Evolutionary conservation across 1,284 basidiomycete genomes (phyloP).

Genomic region (Fomitopsis schrenkii): DNA sequence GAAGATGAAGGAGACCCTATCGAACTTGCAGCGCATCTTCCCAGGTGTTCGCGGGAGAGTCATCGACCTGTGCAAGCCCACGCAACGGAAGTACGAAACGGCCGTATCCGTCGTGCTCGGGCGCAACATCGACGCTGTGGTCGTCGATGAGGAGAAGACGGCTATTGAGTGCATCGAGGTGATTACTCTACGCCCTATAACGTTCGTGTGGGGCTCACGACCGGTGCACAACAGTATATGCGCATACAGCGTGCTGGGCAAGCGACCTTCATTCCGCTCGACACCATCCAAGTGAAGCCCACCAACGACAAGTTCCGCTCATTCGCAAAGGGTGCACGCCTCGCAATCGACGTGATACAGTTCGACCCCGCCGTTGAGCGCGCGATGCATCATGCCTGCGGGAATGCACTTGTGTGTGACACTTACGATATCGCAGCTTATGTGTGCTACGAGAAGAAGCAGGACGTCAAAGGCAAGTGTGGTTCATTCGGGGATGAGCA

Average conservation of each 20-base stretch:
- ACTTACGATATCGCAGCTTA: slow-evolving; percentile 88
- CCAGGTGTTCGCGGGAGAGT: slow-evolving; percentile 90
- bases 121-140: slow-evolving; percentile 91
- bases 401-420: slow-evolving; percentile 94
- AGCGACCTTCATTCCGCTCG: slow-evolving; percentile 96
- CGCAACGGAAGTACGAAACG: slow-evolving; percentile 87
- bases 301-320: slow-evolving; percentile 94
- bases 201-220: background rate
- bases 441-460: slow-evolving; percentile 90
- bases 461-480: slow-evolving; percentile 88
- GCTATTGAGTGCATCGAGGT: slow-evolving; percentile 98
- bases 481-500: background rate
- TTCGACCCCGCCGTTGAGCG: slow-evolving; percentile 85
- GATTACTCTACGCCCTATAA: background rate
- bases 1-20: slow-evolving; percentile 82
- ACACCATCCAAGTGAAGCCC: slow-evolving; percentile 92
- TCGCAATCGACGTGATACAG: slow-evolving; percentile 93
- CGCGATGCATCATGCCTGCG: slow-evolving; percentile 96
- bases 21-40: slow-evolving; percentile 83
- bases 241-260: slow-evolving; percentile 92
- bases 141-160: slow-evolving; percentile 95
- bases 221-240: slow-evolving; percentile 64
- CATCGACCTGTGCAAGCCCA: slow-evolving; percentile 91
- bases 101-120: slow-evolving; percentile 96
- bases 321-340: slow-evolving; percentile 85